Base-by-base conservation (phyloP, 2,329 filamentous ascomycete genomes). In the Hortaea sp. region DNA sequence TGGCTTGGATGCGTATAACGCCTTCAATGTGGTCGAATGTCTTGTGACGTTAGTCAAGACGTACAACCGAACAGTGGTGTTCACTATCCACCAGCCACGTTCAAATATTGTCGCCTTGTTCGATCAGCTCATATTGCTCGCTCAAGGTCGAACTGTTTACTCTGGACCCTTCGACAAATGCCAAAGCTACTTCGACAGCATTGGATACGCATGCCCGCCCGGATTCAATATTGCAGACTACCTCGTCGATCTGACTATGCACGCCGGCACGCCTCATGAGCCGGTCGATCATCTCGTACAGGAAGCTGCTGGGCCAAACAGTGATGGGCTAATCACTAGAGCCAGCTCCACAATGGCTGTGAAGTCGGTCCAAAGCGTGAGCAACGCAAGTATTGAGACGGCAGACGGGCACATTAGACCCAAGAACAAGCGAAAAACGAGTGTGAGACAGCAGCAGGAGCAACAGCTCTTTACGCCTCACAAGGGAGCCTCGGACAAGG, bases 151-250 rank as follows among this genome's bases (percentile, higher is more conserved):
- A 57, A 85, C 87, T 1, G 92, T 98, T 6, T 98, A 94, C 65
- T 97, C 92, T 3, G 92, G 92, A 0, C 86, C 88, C 1, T 94
- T 97, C 63, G 73, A 78, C 1, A 82, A 82, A 53, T 98, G 92
- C 62, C 92, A 98, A 64, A 73, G 79, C 13, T 98, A 95, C 63
- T 98, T 98, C 58, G 88, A 95, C 60, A 77, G 81, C 41, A 82
- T 95, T 50, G 94, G 92, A 39, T 98, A 95, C 64, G 74, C 85
- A 42, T 98, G 94, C 61, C 92, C 92, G 7, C 84, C 89, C 27
- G 94, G 94, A 2, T 98, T 97, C 76, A 98, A 98, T 60, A 97
- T 98, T 66, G 92, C 92, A 4, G 92, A 98, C 64, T 98, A 95
- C 61, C 78, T 98, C 5, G 89, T 98, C 29, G 92, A 98, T 63